Conservation (phyloP, 179 eudicot species). For the Camellia oleifera region DNA sequence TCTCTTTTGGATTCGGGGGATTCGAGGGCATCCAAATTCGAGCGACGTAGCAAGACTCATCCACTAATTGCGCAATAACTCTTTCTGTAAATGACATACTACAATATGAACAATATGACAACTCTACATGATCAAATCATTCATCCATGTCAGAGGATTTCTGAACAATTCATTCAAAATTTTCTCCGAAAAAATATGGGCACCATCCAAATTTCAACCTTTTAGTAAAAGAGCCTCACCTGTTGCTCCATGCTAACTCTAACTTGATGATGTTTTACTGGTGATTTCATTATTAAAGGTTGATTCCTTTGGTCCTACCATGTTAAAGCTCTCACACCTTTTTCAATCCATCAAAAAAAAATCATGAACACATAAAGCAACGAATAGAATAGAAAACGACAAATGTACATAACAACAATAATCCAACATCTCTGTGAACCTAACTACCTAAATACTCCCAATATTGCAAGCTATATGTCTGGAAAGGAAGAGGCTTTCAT, state of each 20-base stretch:
- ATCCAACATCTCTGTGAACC: conserved; percentile 22
- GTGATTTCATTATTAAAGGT: background rate
- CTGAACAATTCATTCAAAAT: background rate
- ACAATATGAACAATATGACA: no score
- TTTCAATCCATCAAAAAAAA: conserved; percentile 13
- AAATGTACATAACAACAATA: conserved; percentile 33
- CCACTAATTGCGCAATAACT: background rate
- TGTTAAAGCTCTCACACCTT: background rate
- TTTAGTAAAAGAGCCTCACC: background rate
- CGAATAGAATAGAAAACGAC: conserved; percentile 22
- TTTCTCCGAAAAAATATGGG: background rate
- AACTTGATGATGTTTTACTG: no score
- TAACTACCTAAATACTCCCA: conserved; percentile 21
- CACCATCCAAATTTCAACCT: no score
- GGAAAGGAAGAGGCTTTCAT: background rate
- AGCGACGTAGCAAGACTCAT: no score
- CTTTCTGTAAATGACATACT: no score
- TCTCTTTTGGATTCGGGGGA: no score
- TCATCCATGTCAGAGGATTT: no score
- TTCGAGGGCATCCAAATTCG: no score
- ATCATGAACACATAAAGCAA: conserved; percentile 23
- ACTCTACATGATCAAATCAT: no score
- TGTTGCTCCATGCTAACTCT: background rate
- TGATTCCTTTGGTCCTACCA: background rate
- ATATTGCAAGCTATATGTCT: background rate